These are phyloP conservation scores for Hirschfeldia incana DNA, from an alignment of 345 rosid genomes.

Conservation along the genomic window DNA sequence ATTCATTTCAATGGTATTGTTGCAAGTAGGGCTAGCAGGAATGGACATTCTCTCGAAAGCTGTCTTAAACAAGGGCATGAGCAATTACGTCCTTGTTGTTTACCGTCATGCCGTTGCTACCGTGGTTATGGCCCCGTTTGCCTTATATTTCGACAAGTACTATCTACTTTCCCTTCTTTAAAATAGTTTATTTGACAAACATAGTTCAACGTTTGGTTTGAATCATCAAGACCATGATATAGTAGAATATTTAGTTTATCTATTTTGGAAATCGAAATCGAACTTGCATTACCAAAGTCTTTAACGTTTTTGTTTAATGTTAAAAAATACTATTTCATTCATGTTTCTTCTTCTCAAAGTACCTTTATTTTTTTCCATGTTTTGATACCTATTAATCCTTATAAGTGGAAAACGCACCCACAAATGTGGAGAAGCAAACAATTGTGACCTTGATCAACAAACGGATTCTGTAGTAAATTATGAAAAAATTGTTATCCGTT, in stretches of 20 bases:
- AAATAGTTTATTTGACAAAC: neutral
- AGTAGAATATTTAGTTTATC: neutral
- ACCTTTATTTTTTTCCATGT: too few species aligned
- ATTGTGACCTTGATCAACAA: neutral
- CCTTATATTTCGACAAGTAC: slow-evolving; percentile 64
- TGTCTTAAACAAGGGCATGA: slow-evolving; percentile 79
- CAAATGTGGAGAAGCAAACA: neutral
- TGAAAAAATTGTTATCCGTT: neutral
- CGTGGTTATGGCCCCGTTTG: slow-evolving; percentile 73
- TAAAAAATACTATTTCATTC: too few species aligned
- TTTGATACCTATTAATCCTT: neutral
- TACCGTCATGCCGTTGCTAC: slow-evolving; percentile 91
- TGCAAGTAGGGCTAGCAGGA: slow-evolving; percentile 86
- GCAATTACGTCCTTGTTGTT: slow-evolving; percentile 79
- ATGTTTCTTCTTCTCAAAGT: too few species aligned
- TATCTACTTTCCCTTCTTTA: neutral
- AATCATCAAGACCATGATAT: neutral
- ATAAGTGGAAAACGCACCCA: neutral
- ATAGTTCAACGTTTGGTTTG: slow-evolving; percentile 5
- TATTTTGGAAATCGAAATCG: neutral
- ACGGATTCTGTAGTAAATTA: neutral
- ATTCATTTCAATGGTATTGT: slow-evolving; percentile 58
- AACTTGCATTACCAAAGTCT: neutral
- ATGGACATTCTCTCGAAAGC: slow-evolving; percentile 84
- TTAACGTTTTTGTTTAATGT: neutral